Evolutionary conservation across 2,329 filamentous ascomycete genomes (phyloP), one percentile per base, ranked within the genome.

Genomic region (Periglandula ipomoeae): DNA sequence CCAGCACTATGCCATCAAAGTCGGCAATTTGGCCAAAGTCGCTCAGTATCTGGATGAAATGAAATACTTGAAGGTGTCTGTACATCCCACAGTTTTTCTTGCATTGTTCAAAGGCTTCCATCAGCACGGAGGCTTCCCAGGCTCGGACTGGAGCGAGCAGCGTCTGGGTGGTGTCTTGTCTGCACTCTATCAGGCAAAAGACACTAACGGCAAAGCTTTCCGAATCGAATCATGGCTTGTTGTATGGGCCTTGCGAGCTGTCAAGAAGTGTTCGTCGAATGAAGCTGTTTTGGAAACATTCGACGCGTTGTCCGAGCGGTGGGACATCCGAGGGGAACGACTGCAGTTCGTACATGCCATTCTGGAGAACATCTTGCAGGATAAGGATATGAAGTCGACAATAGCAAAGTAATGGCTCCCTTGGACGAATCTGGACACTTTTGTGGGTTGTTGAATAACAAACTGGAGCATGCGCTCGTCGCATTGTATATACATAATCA

Each of bases 61-160:
- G 89, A 79, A 78, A 49, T 68, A 70, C 34, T 82, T 82, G 55
- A 69, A 75, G 3, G 72, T 95, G 3, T 78, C 81, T 0, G 69
- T 91, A 15, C 81, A 91, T 52, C 85, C 85, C 5, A 78, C 84
- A 50, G 78, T 95, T 22, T 96, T 91, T 59, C 72, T 93, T 34
- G 76, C 85, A 7, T 71, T 97, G 3, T 87, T 97, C 67, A 84
- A 88, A 58, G 89, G 87, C 0, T 98, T 97, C 61, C 74, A 76
- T 27, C 65, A 70, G 2, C 84, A 95, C 59, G 91, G 90, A 10
- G 82, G 81, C 23, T 61, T 71, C 22, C 71, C 54, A 1, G 65
- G 82, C 53, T 82, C 82, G 0, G 74, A 79, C 11, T 98, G 93
- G 91, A 88, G 80, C 24, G 70, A 72, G 26, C 66, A 76, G 54